phyloP scores from a whole-genome alignment of 75 land plant species.

The Pinus taeda region DNA sequence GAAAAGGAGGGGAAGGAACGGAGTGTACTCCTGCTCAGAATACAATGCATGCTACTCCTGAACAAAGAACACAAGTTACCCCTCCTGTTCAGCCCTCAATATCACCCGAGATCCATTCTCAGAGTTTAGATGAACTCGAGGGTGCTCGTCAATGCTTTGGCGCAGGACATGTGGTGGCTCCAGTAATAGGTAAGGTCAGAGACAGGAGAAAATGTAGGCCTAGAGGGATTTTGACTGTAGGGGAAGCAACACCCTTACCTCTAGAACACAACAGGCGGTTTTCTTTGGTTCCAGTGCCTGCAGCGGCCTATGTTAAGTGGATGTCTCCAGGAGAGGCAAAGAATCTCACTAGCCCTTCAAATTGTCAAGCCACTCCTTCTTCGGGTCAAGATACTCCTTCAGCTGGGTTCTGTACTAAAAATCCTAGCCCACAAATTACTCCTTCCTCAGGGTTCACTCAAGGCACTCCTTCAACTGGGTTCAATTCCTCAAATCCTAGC shows the following conservation, averaged over 20 bases:
- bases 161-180: constrained; percentile 58
- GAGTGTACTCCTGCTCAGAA: neutral
- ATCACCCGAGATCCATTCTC: constrained; percentile 51
- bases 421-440: neutral
- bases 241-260: constrained; percentile 3
- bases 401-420: neutral
- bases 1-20: neutral
- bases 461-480: constrained; percentile 1
- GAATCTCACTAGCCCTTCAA: neutral
- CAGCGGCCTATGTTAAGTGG: constrained; percentile 43
- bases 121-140: constrained; percentile 6
- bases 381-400: neutral
- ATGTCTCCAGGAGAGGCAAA: constrained; percentile 33
- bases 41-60: constrained; percentile 1
- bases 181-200: constrained; percentile 34
- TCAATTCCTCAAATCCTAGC: neutral
- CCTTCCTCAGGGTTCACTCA: neutral
- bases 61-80: constrained; percentile 19
- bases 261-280: constrained; percentile 6
- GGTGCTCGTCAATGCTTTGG: constrained; percentile 47
- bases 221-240: constrained; percentile 53
- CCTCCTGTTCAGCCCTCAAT: constrained; percentile 63
- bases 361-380: neutral
- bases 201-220: constrained; percentile 79
- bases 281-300: constrained; percentile 14